These are phyloP conservation scores for Tanacetum coccineum DNA, from an alignment of 129 eudicot species.

Conservation along the genomic window DNA sequence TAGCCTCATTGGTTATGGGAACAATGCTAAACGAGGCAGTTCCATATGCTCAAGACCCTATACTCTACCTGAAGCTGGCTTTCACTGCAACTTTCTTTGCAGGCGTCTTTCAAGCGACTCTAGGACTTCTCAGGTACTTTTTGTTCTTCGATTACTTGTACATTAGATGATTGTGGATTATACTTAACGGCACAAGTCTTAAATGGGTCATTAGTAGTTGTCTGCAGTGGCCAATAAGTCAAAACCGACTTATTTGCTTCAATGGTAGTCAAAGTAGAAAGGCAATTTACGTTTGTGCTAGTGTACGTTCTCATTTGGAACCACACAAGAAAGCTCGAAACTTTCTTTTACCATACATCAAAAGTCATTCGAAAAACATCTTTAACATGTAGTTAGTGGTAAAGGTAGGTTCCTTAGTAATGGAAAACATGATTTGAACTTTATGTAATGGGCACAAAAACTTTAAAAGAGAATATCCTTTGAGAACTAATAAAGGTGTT, in stretches of 20 bases:
- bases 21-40: constrained; percentile 85
- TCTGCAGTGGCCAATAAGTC: too few relatives aligned
- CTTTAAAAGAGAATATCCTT: constrained; percentile 35
- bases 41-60: constrained; percentile 49
- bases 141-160: background rate
- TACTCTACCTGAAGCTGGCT: constrained; percentile 81
- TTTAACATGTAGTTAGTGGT: constrained; percentile 8
- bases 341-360: background rate
- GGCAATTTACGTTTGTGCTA: background rate
- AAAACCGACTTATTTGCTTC: too few relatives aligned
- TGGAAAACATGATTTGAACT: constrained; percentile 22
- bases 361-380: background rate
- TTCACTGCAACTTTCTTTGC: constrained; percentile 93
- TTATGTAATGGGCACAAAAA: constrained; percentile 40
- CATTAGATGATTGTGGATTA: background rate
- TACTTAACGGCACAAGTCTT: too few relatives aligned
- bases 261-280: background rate
- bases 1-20: constrained; percentile 98
- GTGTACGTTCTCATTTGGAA: background rate
- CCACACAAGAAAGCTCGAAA: background rate
- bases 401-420: constrained; percentile 11
- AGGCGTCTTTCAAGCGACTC: constrained; percentile 89
- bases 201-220: too few relatives aligned
- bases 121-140: constrained; percentile 79
- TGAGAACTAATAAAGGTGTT: constrained; percentile 27